These are phyloP conservation scores for Melampsora americana DNA, from an alignment of 1,284 basidiomycete species.

Conservation along the genomic window DNA sequence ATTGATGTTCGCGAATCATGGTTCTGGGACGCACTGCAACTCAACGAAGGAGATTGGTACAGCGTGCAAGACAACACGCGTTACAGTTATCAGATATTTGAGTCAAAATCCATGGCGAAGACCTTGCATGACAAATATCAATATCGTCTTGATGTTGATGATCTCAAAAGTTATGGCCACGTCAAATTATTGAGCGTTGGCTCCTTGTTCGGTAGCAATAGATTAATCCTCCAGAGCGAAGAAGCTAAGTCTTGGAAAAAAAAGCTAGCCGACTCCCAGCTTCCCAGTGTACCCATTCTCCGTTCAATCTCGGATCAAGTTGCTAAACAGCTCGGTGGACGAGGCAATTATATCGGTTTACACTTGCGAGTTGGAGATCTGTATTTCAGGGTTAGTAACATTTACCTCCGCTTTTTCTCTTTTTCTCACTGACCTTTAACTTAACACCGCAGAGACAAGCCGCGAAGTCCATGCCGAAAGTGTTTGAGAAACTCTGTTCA, in stretches of 20 bases:
- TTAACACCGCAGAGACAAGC: slow-evolving; percentile 3
- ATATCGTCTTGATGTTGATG: slow-evolving; percentile 49
- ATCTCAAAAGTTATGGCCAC: slow-evolving; percentile 45
- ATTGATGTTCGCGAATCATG: slow-evolving; percentile 32
- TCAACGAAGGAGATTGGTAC: slow-evolving; percentile 30
- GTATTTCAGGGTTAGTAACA: slow-evolving; percentile 57
- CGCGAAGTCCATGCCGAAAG: neutral
- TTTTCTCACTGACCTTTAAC: neutral
- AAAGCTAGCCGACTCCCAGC: slow-evolving; percentile 48
- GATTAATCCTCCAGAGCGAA: slow-evolving; percentile 45
- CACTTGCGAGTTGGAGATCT: slow-evolving; percentile 70
- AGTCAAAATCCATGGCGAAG: neutral
- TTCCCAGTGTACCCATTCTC: slow-evolving; percentile 49
- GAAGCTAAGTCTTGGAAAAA: slow-evolving; percentile 46
- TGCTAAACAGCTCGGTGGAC: slow-evolving; percentile 57
- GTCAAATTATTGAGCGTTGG: slow-evolving; percentile 51
- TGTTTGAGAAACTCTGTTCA: slow-evolving; percentile 13
- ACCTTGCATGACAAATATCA: slow-evolving; percentile 46
- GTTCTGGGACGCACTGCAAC: slow-evolving; percentile 32
- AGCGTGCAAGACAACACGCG: slow-evolving; percentile 24
- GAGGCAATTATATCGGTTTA: slow-evolving; percentile 60
- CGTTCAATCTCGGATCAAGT: slow-evolving; percentile 49
- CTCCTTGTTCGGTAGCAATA: slow-evolving; percentile 51
- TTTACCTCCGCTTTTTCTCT: neutral
- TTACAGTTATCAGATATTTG: slow-evolving; percentile 43